Evolutionary conservation across 1,284 basidiomycete species (phyloP).

Genomic region (Cystobasidium pallidum): DNA sequence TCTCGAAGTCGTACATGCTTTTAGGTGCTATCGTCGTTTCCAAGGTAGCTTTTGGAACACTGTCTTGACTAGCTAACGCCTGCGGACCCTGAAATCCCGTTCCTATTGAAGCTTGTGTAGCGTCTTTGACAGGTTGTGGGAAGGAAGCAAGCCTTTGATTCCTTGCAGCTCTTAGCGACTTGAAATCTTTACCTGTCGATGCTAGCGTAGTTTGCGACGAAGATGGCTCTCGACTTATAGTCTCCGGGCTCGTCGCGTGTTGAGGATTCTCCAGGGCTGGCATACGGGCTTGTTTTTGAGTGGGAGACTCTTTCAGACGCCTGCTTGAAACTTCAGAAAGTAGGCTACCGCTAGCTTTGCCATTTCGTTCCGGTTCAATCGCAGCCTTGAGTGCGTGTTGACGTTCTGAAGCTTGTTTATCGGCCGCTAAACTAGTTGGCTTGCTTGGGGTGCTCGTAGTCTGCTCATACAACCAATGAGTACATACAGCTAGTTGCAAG

Average conservation of each 20-base stretch:
- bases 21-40: slow-evolving; percentile 2
- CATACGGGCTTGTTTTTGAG: background rate
- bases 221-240: background rate
- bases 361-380: background rate
- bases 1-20: slow-evolving; percentile 38
- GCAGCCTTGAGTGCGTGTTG: slow-evolving; percentile 29
- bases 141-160: slow-evolving; percentile 7
- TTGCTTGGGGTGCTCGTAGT: background rate
- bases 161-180: slow-evolving; percentile 1
- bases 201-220: background rate
- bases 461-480: slow-evolving; percentile 51
- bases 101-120: background rate
- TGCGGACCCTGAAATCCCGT: too few relatives aligned
- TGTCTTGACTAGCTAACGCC: background rate
- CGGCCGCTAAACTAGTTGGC: too few relatives aligned
- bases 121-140: background rate
- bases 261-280: background rate
- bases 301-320: background rate
- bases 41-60: background rate
- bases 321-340: slow-evolving; percentile 34
- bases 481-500: background rate
- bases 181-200: slow-evolving; percentile 28
- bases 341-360: background rate
- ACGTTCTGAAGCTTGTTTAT: background rate
- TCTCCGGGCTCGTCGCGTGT: background rate